Conservation (phyloP, 2,329 filamentous ascomycete genomes). For the Xylogone sp. region DNA sequence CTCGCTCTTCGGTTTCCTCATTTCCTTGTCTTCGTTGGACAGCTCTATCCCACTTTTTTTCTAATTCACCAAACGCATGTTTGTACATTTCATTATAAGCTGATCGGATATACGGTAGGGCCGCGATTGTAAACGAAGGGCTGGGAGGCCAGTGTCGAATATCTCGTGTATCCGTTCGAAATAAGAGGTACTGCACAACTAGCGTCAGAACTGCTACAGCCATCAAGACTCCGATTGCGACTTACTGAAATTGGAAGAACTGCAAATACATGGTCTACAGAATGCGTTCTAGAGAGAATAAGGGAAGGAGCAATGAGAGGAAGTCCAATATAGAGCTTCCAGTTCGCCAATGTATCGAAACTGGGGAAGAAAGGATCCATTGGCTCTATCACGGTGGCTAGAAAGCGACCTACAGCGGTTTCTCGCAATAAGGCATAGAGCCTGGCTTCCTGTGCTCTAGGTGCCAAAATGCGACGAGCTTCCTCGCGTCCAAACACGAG, state of each 20-base stretch:
- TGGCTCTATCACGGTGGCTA: not conserved
- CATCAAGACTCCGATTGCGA: not conserved
- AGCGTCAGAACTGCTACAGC: not conserved
- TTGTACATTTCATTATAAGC: conserved; percentile 59
- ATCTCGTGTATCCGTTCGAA: conserved; percentile 5
- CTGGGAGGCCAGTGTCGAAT: conserved; percentile 45
- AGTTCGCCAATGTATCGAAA: conserved; percentile 7
- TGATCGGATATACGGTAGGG: conserved; percentile 61
- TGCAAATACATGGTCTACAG: conserved; percentile 46
- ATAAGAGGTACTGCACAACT: not conserved
- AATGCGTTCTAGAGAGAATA: conserved; percentile 61
- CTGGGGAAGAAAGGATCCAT: conserved; percentile 24
- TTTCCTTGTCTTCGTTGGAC: conserved; percentile 28
- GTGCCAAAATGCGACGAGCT: conserved; percentile 47
- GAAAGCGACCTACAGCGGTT: not conserved
- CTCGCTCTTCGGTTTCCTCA: conserved; percentile 25
- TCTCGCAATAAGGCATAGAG: not conserved
- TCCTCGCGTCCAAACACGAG: conserved; percentile 63
- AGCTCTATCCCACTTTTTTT: conserved; percentile 27
- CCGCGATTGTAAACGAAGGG: conserved; percentile 60
- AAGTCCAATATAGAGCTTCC: conserved; percentile 44
- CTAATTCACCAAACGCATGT: conserved; percentile 20
- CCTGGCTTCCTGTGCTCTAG: conserved; percentile 13
- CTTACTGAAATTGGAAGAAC: conserved; percentile 30
- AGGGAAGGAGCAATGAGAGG: conserved; percentile 66